Conservation (phyloP, 176 grass and related monocot genomes). For the Musa troglodytarum region DNA sequence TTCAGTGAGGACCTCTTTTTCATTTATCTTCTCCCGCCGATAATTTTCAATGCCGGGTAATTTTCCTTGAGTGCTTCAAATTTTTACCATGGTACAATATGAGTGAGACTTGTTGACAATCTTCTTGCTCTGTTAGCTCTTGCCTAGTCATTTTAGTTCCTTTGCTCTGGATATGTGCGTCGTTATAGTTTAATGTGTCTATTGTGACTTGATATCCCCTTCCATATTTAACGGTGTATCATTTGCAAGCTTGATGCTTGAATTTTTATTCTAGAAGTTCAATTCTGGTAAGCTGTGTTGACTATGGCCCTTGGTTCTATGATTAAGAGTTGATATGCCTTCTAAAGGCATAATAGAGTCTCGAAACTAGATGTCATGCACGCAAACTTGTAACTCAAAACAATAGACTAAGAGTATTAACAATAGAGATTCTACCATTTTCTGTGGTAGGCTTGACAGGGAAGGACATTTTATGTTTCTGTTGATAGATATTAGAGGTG, state of each 20-base stretch:
- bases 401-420: no score
- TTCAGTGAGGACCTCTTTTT: conserved; percentile 99
- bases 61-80: conserved; percentile 1
- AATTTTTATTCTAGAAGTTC: not conserved
- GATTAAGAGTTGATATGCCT: no score
- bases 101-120: no score
- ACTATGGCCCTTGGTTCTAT: no score
- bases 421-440: not conserved
- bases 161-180: no score
- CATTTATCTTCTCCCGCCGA: conserved; percentile 93
- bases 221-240: not conserved
- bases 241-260: not conserved
- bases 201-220: not conserved
- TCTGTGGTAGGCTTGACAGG: not conserved
- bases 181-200: not conserved
- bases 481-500: no score
- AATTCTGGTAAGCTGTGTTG: not conserved
- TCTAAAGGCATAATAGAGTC: no score
- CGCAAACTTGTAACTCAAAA: no score
- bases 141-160: not conserved
- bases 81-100: not conserved
- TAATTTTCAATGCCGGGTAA: conserved; percentile 99
- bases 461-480: no score
- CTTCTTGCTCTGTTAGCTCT: no score
- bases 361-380: no score